Evolutionary conservation across 2,329 filamentous ascomycete species (phyloP), one percentile per base, ranked within the genome.

Genomic region (Apiospora koreana): DNA sequence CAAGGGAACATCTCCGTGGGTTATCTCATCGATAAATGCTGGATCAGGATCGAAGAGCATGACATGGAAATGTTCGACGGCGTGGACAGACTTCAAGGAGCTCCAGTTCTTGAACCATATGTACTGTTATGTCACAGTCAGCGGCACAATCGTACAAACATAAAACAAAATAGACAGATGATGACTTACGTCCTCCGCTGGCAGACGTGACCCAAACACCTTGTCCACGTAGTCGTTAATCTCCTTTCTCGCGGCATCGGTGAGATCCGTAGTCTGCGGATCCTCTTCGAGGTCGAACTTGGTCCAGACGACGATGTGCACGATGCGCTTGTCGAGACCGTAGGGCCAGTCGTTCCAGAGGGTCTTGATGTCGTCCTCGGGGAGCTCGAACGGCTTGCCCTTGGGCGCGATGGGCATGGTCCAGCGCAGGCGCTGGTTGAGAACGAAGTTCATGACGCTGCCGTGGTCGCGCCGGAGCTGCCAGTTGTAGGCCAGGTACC

Each of bases 291-390:
- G 84, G 65, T 88, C 86, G 77, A 97, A 97, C 81, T 97, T 97
- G 65, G 93, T 96, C 95, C 95, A 98, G 16, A 97, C 90, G 6
- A 97, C 93, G 2, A 98, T 84, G 79, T 98, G 95, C 21, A 93
- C 88, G 73, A 97, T 95, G 68, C 88, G 86, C 65, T 84, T 78
- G 75, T 96, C 94, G 68, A 98, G 86, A 0, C 94, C 94, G 77
- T 98, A 98, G 0, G 95, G 95, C 93, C 94, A 98, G 85, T 98
- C 95, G 78, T 98, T 98, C 81, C 88, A 89, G 50, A 97, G 80
- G 65, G 97, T 91, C 80, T 90, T 94, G 76, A 91, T 82, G 77
- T 96, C 92, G 2, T 23, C 16, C 12, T 84, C 83, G 0, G 80
- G 80, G 69, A 74, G 76, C 72, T 83, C 80, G 72, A 89, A 86